phyloP scores from a whole-genome alignment of 805 yeast species.

The Candida stauntonica region DNA sequence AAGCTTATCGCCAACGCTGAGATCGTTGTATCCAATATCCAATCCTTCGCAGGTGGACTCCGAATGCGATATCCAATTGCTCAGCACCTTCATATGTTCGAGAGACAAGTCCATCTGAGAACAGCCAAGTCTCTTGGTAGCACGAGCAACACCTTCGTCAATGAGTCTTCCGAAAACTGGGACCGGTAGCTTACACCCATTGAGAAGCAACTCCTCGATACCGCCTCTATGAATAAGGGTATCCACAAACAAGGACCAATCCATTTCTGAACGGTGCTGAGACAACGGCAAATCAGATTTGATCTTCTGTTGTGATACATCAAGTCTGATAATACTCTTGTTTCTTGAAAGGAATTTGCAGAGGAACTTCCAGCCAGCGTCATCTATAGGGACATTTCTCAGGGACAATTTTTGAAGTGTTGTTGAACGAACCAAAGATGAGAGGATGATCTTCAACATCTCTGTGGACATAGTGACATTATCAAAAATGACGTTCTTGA shows the following conservation, averaged over 20 bases:
- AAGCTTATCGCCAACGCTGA: slow-evolving; percentile 31
- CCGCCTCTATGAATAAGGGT: slow-evolving; percentile 68
- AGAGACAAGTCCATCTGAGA: slow-evolving; percentile 66
- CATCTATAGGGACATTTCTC: slow-evolving; percentile 70
- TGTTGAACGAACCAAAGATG: slow-evolving; percentile 63
- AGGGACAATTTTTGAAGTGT: slow-evolving; percentile 69
- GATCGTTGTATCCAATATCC: slow-evolving; percentile 81
- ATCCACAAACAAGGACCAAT: slow-evolving; percentile 75
- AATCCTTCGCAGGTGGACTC: slow-evolving; percentile 53
- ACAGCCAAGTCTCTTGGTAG: slow-evolving; percentile 63
- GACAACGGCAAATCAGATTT: slow-evolving; percentile 31
- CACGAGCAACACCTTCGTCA: slow-evolving; percentile 46
- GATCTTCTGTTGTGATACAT: slow-evolving; percentile 60
- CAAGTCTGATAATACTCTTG: slow-evolving; percentile 52
- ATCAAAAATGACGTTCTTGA: slow-evolving; percentile 70
- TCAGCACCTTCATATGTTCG: slow-evolving; percentile 53
- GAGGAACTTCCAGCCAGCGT: slow-evolving; percentile 71
- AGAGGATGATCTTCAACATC: slow-evolving; percentile 70
- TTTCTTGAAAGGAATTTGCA: slow-evolving; percentile 72
- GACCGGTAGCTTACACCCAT: slow-evolving; percentile 69
- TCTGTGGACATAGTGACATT: slow-evolving; percentile 70
- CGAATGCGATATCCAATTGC: slow-evolving; percentile 50
- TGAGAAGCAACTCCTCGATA: slow-evolving; percentile 71
- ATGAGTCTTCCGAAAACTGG: slow-evolving; percentile 52
- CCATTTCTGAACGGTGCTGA: slow-evolving; percentile 65